Percentiles rank a stretch among this genome's conserved stretches.
Evolutionary conservation across 1,284 basidiomycete species (phyloP).

Genomic region (Baeospora myosura): DNA sequence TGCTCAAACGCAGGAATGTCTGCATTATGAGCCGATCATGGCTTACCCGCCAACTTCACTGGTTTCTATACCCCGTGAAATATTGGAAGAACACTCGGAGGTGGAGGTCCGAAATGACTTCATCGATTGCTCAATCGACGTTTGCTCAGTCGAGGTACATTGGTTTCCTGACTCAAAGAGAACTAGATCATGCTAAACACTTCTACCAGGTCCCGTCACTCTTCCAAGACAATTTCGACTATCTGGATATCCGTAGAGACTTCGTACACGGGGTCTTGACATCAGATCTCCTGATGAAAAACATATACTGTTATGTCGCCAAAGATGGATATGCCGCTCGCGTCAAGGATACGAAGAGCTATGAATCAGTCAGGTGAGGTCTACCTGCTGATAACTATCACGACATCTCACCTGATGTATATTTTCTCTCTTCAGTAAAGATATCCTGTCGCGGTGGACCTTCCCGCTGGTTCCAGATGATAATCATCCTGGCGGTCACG

Average conservation of each 20-base stretch:
- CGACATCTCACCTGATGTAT: no score
- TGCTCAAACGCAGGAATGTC: constrained; percentile 66
- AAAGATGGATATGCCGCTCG: constrained; percentile 84
- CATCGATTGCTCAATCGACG: constrained; percentile 83
- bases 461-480: constrained; percentile 94
- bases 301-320: constrained; percentile 84
- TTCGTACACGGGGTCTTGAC: constrained; percentile 97
- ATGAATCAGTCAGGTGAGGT: constrained; percentile 73
- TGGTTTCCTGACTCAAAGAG: constrained; percentile 3
- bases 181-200: constrained; percentile 2
- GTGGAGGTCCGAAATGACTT: constrained; percentile 82
- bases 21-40: constrained; percentile 70
- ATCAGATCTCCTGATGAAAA: constrained; percentile 92
- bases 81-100: constrained; percentile 62
- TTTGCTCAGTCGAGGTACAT: constrained; percentile 84
- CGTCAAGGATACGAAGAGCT: constrained; percentile 84
- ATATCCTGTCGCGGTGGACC: constrained; percentile 88
- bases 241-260: constrained; percentile 84
- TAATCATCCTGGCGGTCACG: constrained; percentile 75
- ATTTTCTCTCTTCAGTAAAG: constrained; percentile 51
- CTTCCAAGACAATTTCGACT: constrained; percentile 99
- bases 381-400: constrained; percentile 5
- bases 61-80: constrained; percentile 61
- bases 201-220: constrained; percentile 76
- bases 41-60: constrained; percentile 56